phyloP scores from a whole-genome alignment of 345 rosid species.

The Populus simonii region DNA sequence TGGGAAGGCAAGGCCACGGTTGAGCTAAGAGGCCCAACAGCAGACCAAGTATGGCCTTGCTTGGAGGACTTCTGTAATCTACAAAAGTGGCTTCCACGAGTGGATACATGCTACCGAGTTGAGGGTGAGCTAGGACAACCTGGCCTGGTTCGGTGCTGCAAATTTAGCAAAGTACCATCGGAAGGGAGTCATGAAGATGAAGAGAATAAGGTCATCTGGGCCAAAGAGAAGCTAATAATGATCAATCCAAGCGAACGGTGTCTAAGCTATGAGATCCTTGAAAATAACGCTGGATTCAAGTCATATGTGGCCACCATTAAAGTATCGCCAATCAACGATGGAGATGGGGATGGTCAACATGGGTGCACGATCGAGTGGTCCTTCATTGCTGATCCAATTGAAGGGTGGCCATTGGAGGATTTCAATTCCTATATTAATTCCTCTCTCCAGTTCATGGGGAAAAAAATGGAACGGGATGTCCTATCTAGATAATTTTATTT shows the following conservation, averaged over 20 bases:
- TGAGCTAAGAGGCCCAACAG: slow-evolving; percentile 3
- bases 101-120: neutral
- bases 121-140: slow-evolving; percentile 21
- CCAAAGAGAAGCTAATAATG: neutral
- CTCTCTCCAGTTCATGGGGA: slow-evolving; percentile 43
- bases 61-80: slow-evolving; percentile 19
- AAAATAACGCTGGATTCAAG: slow-evolving; percentile 53
- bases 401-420: slow-evolving; percentile 52
- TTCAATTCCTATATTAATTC: slow-evolving; percentile 29
- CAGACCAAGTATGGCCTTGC: slow-evolving; percentile 25
- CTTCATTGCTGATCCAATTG: slow-evolving; percentile 40
- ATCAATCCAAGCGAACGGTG: neutral
- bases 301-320: slow-evolving; percentile 43
- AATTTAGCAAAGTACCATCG: neutral
- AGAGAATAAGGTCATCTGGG: neutral
- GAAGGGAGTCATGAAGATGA: neutral
- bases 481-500: neutral
- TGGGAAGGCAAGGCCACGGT: slow-evolving; percentile 16
- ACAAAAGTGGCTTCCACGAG: slow-evolving; percentile 6
- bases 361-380: slow-evolving; percentile 11
- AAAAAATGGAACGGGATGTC: slow-evolving; percentile 41
- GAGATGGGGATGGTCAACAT: slow-evolving; percentile 9
- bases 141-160: slow-evolving; percentile 9
- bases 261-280: slow-evolving; percentile 24
- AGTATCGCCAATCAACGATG: slow-evolving; percentile 15